phyloP scores from a whole-genome alignment of 2,329 filamentous ascomycete genomes.

The Scedosporium aurantiacum region DNA sequence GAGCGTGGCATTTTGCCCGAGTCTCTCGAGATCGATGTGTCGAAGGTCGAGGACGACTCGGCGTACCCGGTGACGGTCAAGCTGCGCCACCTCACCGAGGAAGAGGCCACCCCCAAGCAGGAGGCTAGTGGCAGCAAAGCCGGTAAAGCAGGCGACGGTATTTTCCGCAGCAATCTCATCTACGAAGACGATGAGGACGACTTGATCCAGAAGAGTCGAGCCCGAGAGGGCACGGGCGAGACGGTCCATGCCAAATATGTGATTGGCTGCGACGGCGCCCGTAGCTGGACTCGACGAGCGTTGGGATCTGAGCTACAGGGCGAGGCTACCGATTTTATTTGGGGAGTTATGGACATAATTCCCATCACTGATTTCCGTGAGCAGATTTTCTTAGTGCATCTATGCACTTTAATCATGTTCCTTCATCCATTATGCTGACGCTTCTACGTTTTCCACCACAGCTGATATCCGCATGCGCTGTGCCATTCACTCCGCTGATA shows the following conservation, averaged over 20 bases:
- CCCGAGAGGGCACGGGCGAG: conserved; percentile 13
- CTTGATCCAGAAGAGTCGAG: conserved; percentile 20
- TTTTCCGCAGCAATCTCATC: conserved; percentile 49
- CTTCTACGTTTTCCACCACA: no score
- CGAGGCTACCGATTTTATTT: conserved; percentile 38
- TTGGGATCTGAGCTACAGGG: conserved; percentile 39
- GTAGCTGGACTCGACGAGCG: conserved; percentile 50
- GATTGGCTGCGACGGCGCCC: conserved; percentile 58
- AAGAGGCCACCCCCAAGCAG: conserved; percentile 41
- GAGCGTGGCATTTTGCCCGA: conserved; percentile 51
- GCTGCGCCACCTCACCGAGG: conserved; percentile 44
- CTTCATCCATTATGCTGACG: no score
- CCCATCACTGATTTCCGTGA: conserved; percentile 35
- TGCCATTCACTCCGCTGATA: conserved; percentile 39
- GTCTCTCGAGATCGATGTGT: conserved; percentile 41
- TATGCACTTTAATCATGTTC: no score
- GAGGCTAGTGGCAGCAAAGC: conserved; percentile 10
- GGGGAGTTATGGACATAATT: conserved; percentile 30
- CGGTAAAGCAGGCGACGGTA: conserved; percentile 26
- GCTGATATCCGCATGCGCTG: conserved; percentile 42
- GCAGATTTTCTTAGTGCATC: no score
- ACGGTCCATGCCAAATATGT: conserved; percentile 41
- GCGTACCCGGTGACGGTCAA: conserved; percentile 51
- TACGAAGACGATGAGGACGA: conserved; percentile 44
- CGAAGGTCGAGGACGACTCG: conserved; percentile 32